Base-by-base conservation (phyloP, 352 stramenopile genomes). In the Phytophthora multivora region DNA sequence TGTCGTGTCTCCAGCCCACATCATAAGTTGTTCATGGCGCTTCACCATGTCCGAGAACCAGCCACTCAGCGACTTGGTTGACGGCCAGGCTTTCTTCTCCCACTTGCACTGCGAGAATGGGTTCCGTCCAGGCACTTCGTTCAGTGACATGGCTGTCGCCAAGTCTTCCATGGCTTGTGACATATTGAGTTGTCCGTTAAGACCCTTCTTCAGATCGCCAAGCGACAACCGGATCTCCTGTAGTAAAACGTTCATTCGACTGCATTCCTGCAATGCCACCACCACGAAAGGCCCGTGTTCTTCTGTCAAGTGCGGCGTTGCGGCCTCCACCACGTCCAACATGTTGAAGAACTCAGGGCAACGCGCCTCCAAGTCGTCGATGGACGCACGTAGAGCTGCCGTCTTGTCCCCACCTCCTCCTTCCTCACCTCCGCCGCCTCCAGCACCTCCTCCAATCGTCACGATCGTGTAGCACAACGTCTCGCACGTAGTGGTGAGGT, bases 131-230 rank as follows among this genome's bases (percentile, higher is more conserved):
- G 95, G 96, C 71, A 98, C 93, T 73, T 98, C 83, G 71, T 98
- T 98, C 16, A 98, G 75, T 9, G 72, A 69, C 61, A 98, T 96
- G 8, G 94, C 93, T 30, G 77, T 97, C 19, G 87, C 88, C 26
- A 98, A 79, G 63, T 98, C 94, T 61, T 98, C 94, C 92, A 98
- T 98, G 6, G 88, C 73, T 54, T 96, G 88, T 11, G 89, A 97
- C 91, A 98, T 98, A 82, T 98, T 98, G 11, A 98, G 79, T 62
- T 98, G 91, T 2, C 95, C 96, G 53, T 98, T 98, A 3, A 98
- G 75, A 28, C 94, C 96, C 58, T 98, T 98, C 63, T 98, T 97
- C 38, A 98, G 73, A 47, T 98, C 96, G 1, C 88, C 71, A 8
- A 98, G 75, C 3, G 93, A 97, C 30, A 86, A 77, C 18, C 86